Conservation (phyloP, 495 filamentous ascomycete species). For the Cercophora sp. region DNA sequence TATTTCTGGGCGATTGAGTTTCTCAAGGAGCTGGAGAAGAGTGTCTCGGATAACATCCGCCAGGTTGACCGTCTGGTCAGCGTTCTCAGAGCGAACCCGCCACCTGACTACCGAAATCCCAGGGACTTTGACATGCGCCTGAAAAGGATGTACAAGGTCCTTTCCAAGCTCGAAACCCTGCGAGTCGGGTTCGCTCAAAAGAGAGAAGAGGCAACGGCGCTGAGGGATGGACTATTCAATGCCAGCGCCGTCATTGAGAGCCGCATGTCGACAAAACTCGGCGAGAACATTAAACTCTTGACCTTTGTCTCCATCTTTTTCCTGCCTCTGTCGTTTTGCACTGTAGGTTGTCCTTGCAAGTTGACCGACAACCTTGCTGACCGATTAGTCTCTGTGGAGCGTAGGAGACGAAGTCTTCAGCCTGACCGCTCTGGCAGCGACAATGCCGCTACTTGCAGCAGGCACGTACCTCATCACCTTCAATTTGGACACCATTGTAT, state of each 20-base stretch:
- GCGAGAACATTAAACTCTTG: slow-evolving; percentile 35
- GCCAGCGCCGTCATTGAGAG: slow-evolving; percentile 33
- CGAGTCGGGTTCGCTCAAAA: slow-evolving; percentile 1
- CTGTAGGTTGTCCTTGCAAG: too few relatives aligned
- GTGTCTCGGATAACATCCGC: slow-evolving; percentile 9
- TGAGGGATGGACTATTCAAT: slow-evolving; percentile 20
- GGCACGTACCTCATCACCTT: slow-evolving; percentile 7
- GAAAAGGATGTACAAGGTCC: background rate
- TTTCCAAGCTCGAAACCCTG: slow-evolving; percentile 3
- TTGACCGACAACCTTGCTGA: too few relatives aligned
- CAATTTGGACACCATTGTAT: slow-evolving; percentile 13
- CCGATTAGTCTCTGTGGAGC: slow-evolving; percentile 19
- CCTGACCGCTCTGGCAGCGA: background rate
- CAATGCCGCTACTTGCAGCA: slow-evolving; percentile 1
- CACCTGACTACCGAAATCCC: background rate
- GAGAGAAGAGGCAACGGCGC: slow-evolving; percentile 7
- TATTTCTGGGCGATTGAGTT: slow-evolving; percentile 18
- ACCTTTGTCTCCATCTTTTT: slow-evolving; percentile 38
- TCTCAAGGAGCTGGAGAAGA: slow-evolving; percentile 9
- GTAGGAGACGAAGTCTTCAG: slow-evolving; percentile 12
- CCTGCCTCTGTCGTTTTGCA: slow-evolving; percentile 32
- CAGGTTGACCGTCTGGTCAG: slow-evolving; percentile 4
- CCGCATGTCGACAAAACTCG: slow-evolving; percentile 27
- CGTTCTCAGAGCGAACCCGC: background rate
- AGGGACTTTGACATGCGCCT: background rate